Percentiles rank a stretch among this genome's conserved stretches.
These are phyloP conservation scores for Pascua sp. DNA, from an alignment of 1,284 basidiomycete genomes.

Conservation along the genomic window DNA sequence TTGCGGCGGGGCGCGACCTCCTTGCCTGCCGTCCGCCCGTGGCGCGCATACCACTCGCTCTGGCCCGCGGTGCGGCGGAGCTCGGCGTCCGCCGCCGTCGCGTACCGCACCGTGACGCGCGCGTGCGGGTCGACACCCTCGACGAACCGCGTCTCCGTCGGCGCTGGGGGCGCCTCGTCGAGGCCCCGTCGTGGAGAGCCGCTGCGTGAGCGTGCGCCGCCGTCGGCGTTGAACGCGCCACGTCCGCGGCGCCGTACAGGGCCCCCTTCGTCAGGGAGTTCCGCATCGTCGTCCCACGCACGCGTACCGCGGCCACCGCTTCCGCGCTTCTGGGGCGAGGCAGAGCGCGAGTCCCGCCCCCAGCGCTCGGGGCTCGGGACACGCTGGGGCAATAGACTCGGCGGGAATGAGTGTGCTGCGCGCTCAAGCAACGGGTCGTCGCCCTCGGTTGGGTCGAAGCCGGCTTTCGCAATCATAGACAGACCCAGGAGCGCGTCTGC, in stretches of 20 bases:
- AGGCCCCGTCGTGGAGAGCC: neutral
- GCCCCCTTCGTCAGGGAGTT: conserved; percentile 7
- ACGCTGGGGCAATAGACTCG: conserved; percentile 30
- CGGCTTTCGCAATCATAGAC: conserved; percentile 40
- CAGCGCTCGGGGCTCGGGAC: neutral
- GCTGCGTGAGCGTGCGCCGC: neutral
- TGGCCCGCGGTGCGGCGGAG: conserved; percentile 28
- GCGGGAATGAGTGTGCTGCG: conserved; percentile 37
- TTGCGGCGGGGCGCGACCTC: conserved; percentile 21
- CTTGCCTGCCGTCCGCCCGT: conserved; percentile 40
- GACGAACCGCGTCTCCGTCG: conserved; percentile 16
- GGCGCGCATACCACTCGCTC: conserved; percentile 38
- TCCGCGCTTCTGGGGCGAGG: neutral
- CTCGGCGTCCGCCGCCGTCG: conserved; percentile 25
- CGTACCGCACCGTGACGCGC: conserved; percentile 38
- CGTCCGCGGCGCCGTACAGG: conserved; percentile 28
- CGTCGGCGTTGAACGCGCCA: conserved; percentile 27
- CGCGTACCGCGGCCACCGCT: neutral
- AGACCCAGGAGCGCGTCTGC: conserved; percentile 35
- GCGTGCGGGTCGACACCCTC: conserved; percentile 39
- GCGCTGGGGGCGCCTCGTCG: conserved; percentile 15
- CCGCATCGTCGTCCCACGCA: neutral
- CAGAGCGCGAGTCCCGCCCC: neutral
- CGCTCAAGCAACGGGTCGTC: conserved; percentile 43
- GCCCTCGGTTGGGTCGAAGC: conserved; percentile 44